A percentile compares a stretch with the other conserved stretches of the same genome.
These are phyloP conservation scores for Pichia paraexigua DNA, from an alignment of 805 yeast species.

Conservation along the genomic window DNA sequence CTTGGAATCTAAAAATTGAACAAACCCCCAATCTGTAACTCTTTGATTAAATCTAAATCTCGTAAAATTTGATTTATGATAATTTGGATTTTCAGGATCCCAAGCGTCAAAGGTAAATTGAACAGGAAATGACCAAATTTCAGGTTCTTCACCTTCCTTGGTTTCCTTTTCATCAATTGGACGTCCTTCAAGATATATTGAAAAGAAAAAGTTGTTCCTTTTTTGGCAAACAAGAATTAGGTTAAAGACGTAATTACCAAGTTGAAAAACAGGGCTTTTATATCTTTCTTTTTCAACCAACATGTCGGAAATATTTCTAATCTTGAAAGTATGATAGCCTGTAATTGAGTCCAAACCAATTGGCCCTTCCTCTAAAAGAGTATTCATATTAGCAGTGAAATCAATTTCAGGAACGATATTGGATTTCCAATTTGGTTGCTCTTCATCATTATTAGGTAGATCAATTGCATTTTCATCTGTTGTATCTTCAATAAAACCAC, in stretches of 20 bases:
- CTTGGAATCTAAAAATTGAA: constrained; percentile 57
- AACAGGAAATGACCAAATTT: constrained; percentile 82
- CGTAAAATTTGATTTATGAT: constrained; percentile 55
- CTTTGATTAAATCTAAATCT: constrained; percentile 67
- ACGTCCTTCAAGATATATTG: constrained; percentile 76
- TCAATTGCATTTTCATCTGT: not conserved
- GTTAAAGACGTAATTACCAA: constrained; percentile 37
- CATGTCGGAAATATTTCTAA: constrained; percentile 25
- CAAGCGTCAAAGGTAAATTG: constrained; percentile 82
- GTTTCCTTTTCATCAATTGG: constrained; percentile 28
- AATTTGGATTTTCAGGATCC: constrained; percentile 63
- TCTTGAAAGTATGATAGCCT: constrained; percentile 34
- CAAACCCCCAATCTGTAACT: constrained; percentile 96
- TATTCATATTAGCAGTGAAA: not conserved
- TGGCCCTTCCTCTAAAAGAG: constrained; percentile 12
- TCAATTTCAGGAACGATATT: not conserved
- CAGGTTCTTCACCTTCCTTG: constrained; percentile 7
- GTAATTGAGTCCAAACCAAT: constrained; percentile 28
- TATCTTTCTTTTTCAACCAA: constrained; percentile 26
- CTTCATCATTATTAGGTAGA: not conserved
- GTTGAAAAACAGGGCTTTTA: constrained; percentile 38
- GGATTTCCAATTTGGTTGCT: not conserved
- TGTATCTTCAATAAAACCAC: not conserved
- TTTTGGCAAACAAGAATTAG: constrained; percentile 6
- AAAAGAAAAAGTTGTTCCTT: constrained; percentile 37